A percentile compares a stretch with the other conserved stretches of the same genome.
Evolutionary conservation across 2,329 filamentous ascomycete genomes (phyloP).

Genomic region (Epichloe aotearoae): DNA sequence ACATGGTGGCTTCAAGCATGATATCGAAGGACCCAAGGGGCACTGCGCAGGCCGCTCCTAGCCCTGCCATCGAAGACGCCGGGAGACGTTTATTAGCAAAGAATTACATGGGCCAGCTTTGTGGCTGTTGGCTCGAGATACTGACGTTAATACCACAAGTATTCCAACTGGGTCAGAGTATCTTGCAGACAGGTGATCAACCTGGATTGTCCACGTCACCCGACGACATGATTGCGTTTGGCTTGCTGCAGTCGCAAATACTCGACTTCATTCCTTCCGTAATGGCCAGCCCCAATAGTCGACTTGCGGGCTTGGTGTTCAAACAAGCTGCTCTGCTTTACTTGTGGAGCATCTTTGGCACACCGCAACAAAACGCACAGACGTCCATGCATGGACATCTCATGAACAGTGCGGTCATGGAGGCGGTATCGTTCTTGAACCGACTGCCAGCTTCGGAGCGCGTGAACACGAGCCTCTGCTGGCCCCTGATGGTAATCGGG

Average conservation of each 20-base stretch:
- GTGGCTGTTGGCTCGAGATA: slow-evolving; percentile 26
- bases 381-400: slow-evolving; percentile 12
- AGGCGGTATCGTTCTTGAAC: slow-evolving; percentile 17
- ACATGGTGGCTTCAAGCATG: slow-evolving; percentile 33
- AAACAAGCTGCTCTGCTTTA: slow-evolving; percentile 32
- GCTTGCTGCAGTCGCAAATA: slow-evolving; percentile 27
- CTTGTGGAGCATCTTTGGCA: slow-evolving; percentile 23
- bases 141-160: slow-evolving; percentile 25
- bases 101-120: slow-evolving; percentile 23
- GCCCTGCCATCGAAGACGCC: slow-evolving; percentile 16
- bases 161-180: slow-evolving; percentile 29
- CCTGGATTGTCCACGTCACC: slow-evolving; percentile 12
- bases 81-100: slow-evolving; percentile 16
- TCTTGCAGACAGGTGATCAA: slow-evolving; percentile 14
- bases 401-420: slow-evolving; percentile 16
- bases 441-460: slow-evolving; percentile 19
- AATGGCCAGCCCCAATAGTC: slow-evolving; percentile 22
- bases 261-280: slow-evolving; percentile 25
- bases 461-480: slow-evolving; percentile 27
- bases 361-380: slow-evolving; percentile 12
- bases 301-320: slow-evolving; percentile 28
- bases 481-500: slow-evolving; percentile 25
- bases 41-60: slow-evolving; percentile 17
- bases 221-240: slow-evolving; percentile 30
- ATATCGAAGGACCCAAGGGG: slow-evolving; percentile 27